phyloP scores from a whole-genome alignment of 164 flowering plant species.

The Tinospora cordifolia region DNA sequence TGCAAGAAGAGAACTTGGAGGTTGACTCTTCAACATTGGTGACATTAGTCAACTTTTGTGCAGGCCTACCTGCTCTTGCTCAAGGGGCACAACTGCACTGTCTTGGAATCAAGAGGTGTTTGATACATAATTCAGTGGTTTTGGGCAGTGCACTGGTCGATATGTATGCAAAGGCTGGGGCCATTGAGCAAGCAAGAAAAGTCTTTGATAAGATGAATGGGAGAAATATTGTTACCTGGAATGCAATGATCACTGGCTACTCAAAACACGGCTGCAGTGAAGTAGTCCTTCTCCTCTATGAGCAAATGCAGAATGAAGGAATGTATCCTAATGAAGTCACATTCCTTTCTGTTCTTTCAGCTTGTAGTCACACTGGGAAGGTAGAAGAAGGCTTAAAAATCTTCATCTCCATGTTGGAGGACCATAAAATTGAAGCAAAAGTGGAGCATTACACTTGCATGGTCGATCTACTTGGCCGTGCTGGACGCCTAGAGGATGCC shows the following conservation, averaged over 20 bases:
- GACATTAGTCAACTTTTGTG: constrained; percentile 14
- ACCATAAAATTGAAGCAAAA: constrained; percentile 10
- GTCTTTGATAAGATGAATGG: constrained; percentile 18
- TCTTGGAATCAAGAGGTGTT: constrained; percentile 18
- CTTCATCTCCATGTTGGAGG: constrained; percentile 21
- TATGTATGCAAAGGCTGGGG: constrained; percentile 26
- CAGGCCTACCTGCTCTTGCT: constrained; percentile 18
- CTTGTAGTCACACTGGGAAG: constrained; percentile 22
- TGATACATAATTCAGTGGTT: constrained; percentile 13
- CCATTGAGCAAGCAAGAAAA: constrained; percentile 14
- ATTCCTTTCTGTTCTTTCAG: constrained; percentile 16
- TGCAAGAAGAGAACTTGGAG: constrained; percentile 14
- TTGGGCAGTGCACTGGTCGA: constrained; percentile 20
- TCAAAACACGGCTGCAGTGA: constrained; percentile 19
- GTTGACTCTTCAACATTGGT: constrained; percentile 16
- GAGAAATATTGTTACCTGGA: constrained; percentile 19
- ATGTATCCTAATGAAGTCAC: constrained; percentile 16
- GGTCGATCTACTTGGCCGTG: constrained; percentile 19
- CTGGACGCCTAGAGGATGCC: constrained; percentile 18
- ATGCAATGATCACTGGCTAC: constrained; percentile 23
- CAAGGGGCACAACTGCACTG: constrained; percentile 20
- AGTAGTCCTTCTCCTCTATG: constrained; percentile 14
- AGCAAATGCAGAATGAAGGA: constrained; percentile 18
- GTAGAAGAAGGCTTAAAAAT: constrained; percentile 17
- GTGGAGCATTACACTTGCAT: constrained; percentile 23